Evolutionary conservation across 768 basidiomycete species (phyloP), one percentile per base, ranked within the genome.

Genomic region (Lepiota brunneoincarnata): DNA sequence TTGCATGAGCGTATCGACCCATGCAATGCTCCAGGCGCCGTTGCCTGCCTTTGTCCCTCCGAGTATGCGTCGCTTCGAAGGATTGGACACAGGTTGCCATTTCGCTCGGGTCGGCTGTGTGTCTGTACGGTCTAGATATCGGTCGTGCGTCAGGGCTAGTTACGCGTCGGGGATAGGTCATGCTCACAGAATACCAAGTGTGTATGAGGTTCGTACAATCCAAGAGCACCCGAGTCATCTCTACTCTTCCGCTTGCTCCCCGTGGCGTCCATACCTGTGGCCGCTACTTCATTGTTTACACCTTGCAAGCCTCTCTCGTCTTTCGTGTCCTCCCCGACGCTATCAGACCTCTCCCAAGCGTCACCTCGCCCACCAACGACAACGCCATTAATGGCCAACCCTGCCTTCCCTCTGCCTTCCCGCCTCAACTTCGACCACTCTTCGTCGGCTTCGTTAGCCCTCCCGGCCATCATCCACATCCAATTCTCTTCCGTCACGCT

Each of bases 401-500:
- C 78, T 47, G 73, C 72, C 51, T 72, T 79, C 60, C 52, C 52
- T 20, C 84, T 63, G 15, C 76, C 73, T 47, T 83, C 81, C 59
- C 68, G 74, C 57, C 90, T 72, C 64, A 80, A 79, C 63, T 75
- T 78, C 21, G 73, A 59, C 84, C 84, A 91, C 58, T 83, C 83
- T 24, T 78, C 72, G 45, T 85, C 86, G 39, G 84, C 75, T 41
- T 89, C 84, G 4, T 71, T 61, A 1, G 85, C 83, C 31, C 87
- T 77, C 60, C 73, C 76, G 1, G 93, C 88, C 57, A 86, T 85
- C 69, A 87, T 80, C 63, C 69, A 76, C 90, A 98, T 95, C 94
- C 94, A 98, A 64, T 96, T 96, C 61, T 94, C 89, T 64, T 84
- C 87, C 34, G 80, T 85, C 9, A 96, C 80, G 0, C 92, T 91